phyloP scores from a whole-genome alignment of 805 yeast genomes.

The Starmerella sp. region DNA sequence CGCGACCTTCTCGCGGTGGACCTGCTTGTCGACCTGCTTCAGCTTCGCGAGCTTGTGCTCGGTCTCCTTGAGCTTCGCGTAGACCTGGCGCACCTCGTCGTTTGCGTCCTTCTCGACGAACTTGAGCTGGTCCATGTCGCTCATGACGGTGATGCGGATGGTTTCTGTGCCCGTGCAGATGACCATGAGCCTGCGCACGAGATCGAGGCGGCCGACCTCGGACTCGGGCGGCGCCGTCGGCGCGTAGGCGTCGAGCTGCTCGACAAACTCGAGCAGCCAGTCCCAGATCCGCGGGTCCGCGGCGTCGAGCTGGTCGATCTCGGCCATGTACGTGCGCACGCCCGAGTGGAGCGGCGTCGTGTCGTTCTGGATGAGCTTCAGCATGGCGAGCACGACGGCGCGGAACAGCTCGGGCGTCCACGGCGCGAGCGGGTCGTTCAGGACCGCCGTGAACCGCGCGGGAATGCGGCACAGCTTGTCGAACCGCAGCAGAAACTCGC shows the following conservation, averaged over 20 bases:
- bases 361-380: slow-evolving; percentile 28
- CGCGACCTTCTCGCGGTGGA: slow-evolving; percentile 24
- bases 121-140: slow-evolving; percentile 27
- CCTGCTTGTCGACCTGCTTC: slow-evolving; percentile 19
- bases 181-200: slow-evolving; percentile 24
- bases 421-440: slow-evolving; percentile 30
- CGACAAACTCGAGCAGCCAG: slow-evolving; percentile 24
- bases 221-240: slow-evolving; percentile 13
- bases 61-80: slow-evolving; percentile 22
- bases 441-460: slow-evolving; percentile 25
- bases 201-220: slow-evolving; percentile 24
- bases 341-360: slow-evolving; percentile 24
- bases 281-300: slow-evolving; percentile 28
- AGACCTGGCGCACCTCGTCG: slow-evolving; percentile 25
- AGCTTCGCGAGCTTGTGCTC: slow-evolving; percentile 21
- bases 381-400: slow-evolving; percentile 26
- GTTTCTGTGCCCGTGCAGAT: slow-evolving; percentile 29
- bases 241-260: slow-evolving; percentile 17
- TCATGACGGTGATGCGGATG: slow-evolving; percentile 27
- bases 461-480: slow-evolving; percentile 31
- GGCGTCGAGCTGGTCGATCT: slow-evolving; percentile 29
- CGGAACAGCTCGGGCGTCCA: slow-evolving; percentile 32
- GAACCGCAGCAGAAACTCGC: slow-evolving; percentile 32
- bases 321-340: slow-evolving; percentile 22
- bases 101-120: slow-evolving; percentile 21